phyloP scores from a whole-genome alignment of 2,329 filamentous ascomycete species.

The Colletotrichum shisoi region DNA sequence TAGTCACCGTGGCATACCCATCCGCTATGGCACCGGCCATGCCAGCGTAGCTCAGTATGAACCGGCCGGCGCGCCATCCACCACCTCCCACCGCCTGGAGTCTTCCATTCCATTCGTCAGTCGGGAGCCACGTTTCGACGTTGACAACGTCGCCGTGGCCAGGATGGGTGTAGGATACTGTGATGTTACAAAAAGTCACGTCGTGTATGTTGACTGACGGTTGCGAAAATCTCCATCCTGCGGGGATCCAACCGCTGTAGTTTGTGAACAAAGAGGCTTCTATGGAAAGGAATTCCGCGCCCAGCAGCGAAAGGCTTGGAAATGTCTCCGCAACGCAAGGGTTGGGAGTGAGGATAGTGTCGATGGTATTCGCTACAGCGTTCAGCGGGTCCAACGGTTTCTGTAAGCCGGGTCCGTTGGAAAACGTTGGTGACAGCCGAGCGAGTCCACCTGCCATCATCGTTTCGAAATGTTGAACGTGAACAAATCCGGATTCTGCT shows the following conservation, averaged over 20 bases:
- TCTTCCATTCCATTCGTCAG: conserved; percentile 44
- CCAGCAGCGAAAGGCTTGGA: background rate
- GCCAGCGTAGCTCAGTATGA: conserved; percentile 31
- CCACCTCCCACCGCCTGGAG: conserved; percentile 46
- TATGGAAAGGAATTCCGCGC: conserved; percentile 13
- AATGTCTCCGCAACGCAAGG: background rate
- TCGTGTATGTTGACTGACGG: conserved; percentile 9
- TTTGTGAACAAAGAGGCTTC: conserved; percentile 8
- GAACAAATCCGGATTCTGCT: accelerated
- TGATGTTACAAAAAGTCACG: conserved; percentile 44
- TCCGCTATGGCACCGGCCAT: conserved; percentile 41
- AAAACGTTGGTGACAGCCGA: background rate
- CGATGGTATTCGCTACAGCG: background rate
- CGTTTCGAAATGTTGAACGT: background rate
- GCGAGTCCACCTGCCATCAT: background rate
- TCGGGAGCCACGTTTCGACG: conserved; percentile 43
- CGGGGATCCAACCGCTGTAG: conserved; percentile 10
- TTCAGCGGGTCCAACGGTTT: background rate
- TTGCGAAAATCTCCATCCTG: conserved; percentile 18
- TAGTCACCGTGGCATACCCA: conserved; percentile 40
- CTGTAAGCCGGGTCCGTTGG: background rate
- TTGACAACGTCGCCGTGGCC: conserved; percentile 41
- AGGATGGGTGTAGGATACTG: conserved; percentile 43
- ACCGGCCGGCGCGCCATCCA: conserved; percentile 40
- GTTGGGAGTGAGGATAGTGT: background rate